A percentile compares a stretch with the other conserved stretches of the same genome.
Conservation (phyloP, 257 asterid genomes). For the Salvia hispanica region DNA sequence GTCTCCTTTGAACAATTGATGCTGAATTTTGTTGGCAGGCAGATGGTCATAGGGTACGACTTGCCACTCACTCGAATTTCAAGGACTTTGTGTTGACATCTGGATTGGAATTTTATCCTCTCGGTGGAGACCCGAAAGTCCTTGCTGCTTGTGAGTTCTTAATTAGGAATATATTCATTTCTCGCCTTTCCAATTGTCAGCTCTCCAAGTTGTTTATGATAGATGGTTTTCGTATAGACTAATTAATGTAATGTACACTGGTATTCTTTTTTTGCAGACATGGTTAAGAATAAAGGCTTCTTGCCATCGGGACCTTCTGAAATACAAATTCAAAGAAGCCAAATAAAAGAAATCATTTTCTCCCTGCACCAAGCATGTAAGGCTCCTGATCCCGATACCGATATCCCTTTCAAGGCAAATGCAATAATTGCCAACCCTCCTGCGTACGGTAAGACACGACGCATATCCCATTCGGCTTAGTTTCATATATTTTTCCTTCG, state of each 20-base stretch:
- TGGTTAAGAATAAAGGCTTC: slow-evolving; percentile 95
- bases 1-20: slow-evolving; percentile 7
- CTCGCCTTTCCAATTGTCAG: too few relatives aligned
- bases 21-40: slow-evolving; percentile 55
- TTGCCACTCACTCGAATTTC: slow-evolving; percentile 84
- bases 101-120: slow-evolving; percentile 88
- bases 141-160: slow-evolving; percentile 84
- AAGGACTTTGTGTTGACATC: slow-evolving; percentile 74
- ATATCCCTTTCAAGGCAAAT: slow-evolving; percentile 60
- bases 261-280: slow-evolving; percentile 50
- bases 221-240: slow-evolving; percentile 11
- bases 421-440: slow-evolving; percentile 97
- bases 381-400: slow-evolving; percentile 66
- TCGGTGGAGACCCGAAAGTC: slow-evolving; percentile 90
- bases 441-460: slow-evolving; percentile 69
- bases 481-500: neutral
- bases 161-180: neutral
- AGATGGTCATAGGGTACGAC: slow-evolving; percentile 83
- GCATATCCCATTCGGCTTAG: neutral
- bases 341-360: slow-evolving; percentile 72
- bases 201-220: neutral
- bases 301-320: slow-evolving; percentile 94
- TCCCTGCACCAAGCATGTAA: slow-evolving; percentile 76
- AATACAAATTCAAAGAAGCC: slow-evolving; percentile 66
- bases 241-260: neutral